These are phyloP conservation scores for Arthroderma uncinatum DNA, from an alignment of 2,329 filamentous ascomycete genomes.

Conservation along the genomic window DNA sequence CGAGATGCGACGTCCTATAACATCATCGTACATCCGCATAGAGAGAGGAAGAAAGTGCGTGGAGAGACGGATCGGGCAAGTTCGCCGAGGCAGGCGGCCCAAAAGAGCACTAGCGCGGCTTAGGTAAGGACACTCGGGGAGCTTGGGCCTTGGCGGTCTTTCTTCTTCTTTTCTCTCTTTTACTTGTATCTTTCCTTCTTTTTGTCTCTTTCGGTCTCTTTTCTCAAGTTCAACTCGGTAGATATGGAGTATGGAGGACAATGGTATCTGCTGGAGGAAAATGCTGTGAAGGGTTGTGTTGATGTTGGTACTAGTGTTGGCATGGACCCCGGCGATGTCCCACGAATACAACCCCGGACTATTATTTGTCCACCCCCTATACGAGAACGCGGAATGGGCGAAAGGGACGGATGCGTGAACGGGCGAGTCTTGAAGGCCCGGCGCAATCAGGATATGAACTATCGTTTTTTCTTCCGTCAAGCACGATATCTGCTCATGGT, in stretches of 20 bases:
- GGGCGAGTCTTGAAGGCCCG: neutral
- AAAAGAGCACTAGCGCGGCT: neutral
- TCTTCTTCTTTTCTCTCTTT: too few species aligned
- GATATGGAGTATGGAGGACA: too few species aligned
- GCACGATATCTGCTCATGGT: neutral
- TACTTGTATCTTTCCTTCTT: too few species aligned
- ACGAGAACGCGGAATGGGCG: neutral
- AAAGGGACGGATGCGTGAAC: slow-evolving; percentile 12
- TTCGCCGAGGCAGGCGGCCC: neutral
- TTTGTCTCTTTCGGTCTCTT: too few species aligned
- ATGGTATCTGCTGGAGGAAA: too few species aligned
- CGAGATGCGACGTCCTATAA: neutral
- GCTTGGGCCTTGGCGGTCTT: neutral
- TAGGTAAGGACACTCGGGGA: neutral
- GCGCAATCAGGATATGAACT: neutral
- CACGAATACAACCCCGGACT: neutral
- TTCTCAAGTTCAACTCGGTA: too few species aligned
- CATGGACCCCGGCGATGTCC: neutral
- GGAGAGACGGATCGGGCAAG: neutral
- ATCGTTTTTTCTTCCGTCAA: slow-evolving; percentile 1
- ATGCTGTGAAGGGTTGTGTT: too few species aligned
- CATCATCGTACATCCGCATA: neutral
- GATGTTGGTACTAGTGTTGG: neutral
- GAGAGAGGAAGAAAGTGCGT: neutral
- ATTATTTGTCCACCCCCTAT: neutral